Conservation (phyloP, 768 basidiomycete genomes). For the Pleurotus pulmonarius region DNA sequence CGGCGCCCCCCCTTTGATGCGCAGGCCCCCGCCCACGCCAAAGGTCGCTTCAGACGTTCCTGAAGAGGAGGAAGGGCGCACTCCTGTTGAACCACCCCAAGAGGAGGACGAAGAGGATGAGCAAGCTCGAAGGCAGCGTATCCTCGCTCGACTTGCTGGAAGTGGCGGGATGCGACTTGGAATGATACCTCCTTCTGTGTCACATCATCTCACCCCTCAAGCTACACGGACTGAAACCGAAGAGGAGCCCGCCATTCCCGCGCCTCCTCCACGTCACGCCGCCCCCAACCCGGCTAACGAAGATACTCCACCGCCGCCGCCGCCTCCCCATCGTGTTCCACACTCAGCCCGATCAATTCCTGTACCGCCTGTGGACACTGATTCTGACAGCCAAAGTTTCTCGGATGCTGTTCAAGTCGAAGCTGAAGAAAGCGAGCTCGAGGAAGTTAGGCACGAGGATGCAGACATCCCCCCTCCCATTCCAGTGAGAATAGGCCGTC, state of each 20-base stretch:
- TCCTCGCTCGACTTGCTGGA: conserved; percentile 47
- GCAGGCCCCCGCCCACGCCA: conserved; percentile 32
- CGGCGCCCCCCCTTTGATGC: conserved; percentile 47
- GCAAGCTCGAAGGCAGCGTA: conserved; percentile 49
- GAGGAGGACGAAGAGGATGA: conserved; percentile 58
- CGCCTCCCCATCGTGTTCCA: conserved; percentile 17
- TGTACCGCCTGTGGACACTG: conserved; percentile 31
- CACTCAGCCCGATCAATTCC: conserved; percentile 23
- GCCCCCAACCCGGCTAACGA: conserved; percentile 24
- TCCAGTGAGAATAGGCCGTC: conserved; percentile 41
- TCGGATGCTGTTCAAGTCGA: conserved; percentile 65
- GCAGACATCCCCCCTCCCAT: conserved; percentile 52
- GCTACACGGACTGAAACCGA: conserved; percentile 24
- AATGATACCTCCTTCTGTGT: conserved; percentile 44
- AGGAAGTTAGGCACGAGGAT: conserved; percentile 62
- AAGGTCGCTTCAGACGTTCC: conserved; percentile 9
- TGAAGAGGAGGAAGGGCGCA: conserved; percentile 19
- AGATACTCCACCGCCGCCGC: conserved; percentile 7
- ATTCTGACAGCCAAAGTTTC: conserved; percentile 38
- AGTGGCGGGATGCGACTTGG: conserved; percentile 61
- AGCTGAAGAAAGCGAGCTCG: conserved; percentile 69
- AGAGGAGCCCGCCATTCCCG: conserved; percentile 12
- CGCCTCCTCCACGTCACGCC: conserved; percentile 14
- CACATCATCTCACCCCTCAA: conserved; percentile 15
- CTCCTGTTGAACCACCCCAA: conserved; percentile 6